These are phyloP conservation scores for Bathelium albidoporum DNA, from an alignment of 495 filamentous ascomycete genomes.

Conservation along the genomic window DNA sequence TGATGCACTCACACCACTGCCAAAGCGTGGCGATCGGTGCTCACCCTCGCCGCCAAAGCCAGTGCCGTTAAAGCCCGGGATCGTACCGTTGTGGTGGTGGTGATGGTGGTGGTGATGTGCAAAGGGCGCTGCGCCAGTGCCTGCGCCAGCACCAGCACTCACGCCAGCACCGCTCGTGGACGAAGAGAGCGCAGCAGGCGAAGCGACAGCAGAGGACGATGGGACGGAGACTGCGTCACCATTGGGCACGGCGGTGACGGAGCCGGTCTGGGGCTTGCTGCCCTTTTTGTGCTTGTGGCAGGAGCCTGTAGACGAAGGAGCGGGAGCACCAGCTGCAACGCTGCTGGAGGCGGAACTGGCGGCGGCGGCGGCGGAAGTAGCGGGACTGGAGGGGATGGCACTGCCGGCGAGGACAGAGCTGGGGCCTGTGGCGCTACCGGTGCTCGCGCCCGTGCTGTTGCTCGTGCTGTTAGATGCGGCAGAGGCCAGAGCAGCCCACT, in stretches of 20 bases:
- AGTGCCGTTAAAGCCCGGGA: not conserved
- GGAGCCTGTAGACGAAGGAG: not conserved
- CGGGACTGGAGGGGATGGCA: not conserved
- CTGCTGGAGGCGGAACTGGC: not conserved
- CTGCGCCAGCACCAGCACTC: not conserved
- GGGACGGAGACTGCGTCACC: not conserved
- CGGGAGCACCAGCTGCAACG: not conserved
- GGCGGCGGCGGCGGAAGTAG: not conserved
- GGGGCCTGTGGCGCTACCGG: not conserved
- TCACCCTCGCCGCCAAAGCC: not conserved
- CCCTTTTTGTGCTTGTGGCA: not conserved
- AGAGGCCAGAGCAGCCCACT: not conserved
- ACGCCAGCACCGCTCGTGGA: not conserved
- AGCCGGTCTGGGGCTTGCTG: not conserved
- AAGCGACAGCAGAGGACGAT: not conserved
- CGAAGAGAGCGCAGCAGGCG: not conserved
- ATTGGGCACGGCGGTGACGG: not conserved
- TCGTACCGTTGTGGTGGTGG: not conserved
- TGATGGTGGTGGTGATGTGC: not conserved
- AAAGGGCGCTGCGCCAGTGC: not conserved
- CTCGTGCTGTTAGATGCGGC: not conserved
- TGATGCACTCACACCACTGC: not conserved
- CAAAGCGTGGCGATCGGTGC: not conserved
- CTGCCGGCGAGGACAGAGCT: constrained; percentile 2
- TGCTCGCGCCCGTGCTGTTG: not conserved